Conservation (phyloP, 2,329 filamentous ascomycete species). For the Penicillium verrucosum region DNA sequence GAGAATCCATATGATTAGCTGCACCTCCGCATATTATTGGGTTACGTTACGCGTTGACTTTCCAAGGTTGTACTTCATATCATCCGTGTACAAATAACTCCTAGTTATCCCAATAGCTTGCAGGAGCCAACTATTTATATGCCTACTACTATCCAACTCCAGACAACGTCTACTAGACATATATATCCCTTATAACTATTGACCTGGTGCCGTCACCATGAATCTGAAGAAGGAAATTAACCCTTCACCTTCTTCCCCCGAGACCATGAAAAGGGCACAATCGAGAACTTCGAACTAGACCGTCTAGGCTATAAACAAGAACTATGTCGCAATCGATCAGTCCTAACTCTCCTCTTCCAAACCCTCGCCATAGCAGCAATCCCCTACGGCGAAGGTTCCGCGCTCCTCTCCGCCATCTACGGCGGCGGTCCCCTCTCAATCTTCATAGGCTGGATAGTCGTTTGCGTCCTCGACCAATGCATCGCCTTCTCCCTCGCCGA, state of each 20-base stretch:
- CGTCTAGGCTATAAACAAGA: slow-evolving; percentile 59
- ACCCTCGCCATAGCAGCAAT: slow-evolving; percentile 60
- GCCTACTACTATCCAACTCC: neutral
- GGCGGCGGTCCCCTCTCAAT: slow-evolving; percentile 53
- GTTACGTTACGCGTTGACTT: neutral
- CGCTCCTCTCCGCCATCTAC: slow-evolving; percentile 43
- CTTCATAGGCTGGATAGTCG: slow-evolving; percentile 57
- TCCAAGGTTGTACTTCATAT: neutral
- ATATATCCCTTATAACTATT: no score
- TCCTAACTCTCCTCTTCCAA: slow-evolving; percentile 60
- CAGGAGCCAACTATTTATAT: neutral
- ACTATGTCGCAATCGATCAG: slow-evolving; percentile 57
- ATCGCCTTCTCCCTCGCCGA: slow-evolving; percentile 52
- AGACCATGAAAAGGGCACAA: slow-evolving; percentile 17
- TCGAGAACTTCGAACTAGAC: slow-evolving; percentile 33
- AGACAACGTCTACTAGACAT: neutral
- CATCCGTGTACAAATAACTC: no score
- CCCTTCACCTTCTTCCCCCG: neutral
- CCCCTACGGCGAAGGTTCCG: slow-evolving; percentile 50
- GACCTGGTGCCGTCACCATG: neutral
- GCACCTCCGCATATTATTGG: neutral
- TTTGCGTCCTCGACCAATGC: slow-evolving; percentile 53
- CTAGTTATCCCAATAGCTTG: neutral
- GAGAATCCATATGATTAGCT: neutral
- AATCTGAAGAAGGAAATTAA: neutral